Conservation (phyloP, 495 filamentous ascomycete genomes). For the Penicillium nucicola region DNA sequence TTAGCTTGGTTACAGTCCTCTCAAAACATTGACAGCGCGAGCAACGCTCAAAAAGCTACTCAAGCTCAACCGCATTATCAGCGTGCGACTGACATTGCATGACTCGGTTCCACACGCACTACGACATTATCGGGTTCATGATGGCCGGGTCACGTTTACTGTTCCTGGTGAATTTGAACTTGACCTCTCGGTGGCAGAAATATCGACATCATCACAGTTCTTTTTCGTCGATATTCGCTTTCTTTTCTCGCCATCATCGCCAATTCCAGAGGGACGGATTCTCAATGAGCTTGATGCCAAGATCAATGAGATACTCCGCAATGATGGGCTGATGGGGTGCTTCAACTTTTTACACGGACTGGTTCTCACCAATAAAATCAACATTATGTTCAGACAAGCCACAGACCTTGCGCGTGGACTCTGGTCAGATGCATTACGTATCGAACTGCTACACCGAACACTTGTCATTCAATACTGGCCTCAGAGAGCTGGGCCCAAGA, state of each 20-base stretch:
- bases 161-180: slow-evolving; percentile 87
- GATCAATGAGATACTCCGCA: slow-evolving; percentile 63
- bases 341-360: slow-evolving; percentile 83
- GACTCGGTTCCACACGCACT: slow-evolving; percentile 71
- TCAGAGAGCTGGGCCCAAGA: slow-evolving; percentile 63
- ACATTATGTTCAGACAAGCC: slow-evolving; percentile 73
- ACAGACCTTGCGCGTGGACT: slow-evolving; percentile 57
- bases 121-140: slow-evolving; percentile 66
- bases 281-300: slow-evolving; percentile 62
- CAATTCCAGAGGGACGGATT: slow-evolving; percentile 55
- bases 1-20: slow-evolving; percentile 75
- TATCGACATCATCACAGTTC: slow-evolving; percentile 75
- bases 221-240: slow-evolving; percentile 92
- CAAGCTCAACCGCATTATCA: slow-evolving; percentile 78
- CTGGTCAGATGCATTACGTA: slow-evolving; percentile 72
- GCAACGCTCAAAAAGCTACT: slow-evolving; percentile 66
- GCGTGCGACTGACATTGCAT: slow-evolving; percentile 73
- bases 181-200: slow-evolving; percentile 81
- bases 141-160: slow-evolving; percentile 81
- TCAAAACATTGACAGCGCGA: slow-evolving; percentile 61
- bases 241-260: slow-evolving; percentile 66
- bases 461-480: slow-evolving; percentile 90
- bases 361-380: slow-evolving; percentile 83
- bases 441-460: slow-evolving; percentile 73
- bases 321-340: slow-evolving; percentile 68